Evolutionary conservation across 257 asterid genomes (phyloP).

Genomic region (Petrea volubilis): DNA sequence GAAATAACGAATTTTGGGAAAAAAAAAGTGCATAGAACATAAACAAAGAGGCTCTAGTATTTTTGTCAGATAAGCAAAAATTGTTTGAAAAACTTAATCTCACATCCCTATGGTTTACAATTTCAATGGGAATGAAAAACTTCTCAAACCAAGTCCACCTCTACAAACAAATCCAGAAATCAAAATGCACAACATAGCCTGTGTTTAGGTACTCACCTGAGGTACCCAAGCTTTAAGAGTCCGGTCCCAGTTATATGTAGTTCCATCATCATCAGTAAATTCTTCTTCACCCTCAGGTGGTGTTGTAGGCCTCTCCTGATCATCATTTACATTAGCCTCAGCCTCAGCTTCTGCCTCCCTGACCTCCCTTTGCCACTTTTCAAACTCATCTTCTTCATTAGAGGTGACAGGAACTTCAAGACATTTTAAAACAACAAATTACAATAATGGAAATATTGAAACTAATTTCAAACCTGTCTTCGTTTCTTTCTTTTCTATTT

Average conservation of each 20-base stretch:
- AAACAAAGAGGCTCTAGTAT: neutral
- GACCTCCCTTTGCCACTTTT: constrained; percentile 87
- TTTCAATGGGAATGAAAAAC: neutral
- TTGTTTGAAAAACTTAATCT: neutral
- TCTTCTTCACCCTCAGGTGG: constrained; percentile 97
- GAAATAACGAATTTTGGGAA: too few species aligned
- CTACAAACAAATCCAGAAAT: constrained; percentile 6
- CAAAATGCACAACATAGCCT: constrained; percentile 7
- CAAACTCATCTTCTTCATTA: constrained; percentile 83
- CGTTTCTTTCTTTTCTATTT: too few species aligned
- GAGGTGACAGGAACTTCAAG: constrained; percentile 47
- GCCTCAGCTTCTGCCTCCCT: constrained; percentile 70
- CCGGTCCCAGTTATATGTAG: constrained; percentile 87
- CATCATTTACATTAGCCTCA: constrained; percentile 44
- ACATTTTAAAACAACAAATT: neutral
- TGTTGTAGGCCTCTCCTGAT: constrained; percentile 76
- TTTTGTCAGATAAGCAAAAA: neutral
- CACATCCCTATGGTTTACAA: neutral
- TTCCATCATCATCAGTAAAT: constrained; percentile 96
- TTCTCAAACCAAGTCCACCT: neutral
- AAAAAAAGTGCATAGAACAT: neutral
- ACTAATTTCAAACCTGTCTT: too few species aligned
- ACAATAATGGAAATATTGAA: neutral
- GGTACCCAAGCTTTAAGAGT: constrained; percentile 88
- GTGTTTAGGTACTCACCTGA: constrained; percentile 57